Percentiles rank a stretch among this genome's conserved stretches.
Conservation (phyloP, 305 asterid species). For the Solanum hybrid region DNA sequence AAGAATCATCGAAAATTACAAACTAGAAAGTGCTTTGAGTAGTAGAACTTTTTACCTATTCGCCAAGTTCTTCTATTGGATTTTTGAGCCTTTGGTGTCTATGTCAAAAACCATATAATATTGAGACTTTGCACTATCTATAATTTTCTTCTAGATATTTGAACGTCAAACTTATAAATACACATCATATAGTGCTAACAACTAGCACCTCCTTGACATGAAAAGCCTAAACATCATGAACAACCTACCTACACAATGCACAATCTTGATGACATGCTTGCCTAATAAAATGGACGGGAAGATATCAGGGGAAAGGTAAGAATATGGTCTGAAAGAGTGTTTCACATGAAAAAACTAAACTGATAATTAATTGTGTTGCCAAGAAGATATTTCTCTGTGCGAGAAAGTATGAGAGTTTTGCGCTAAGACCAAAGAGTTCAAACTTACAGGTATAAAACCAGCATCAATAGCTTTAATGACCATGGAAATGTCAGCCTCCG, state of each 20-base stretch:
- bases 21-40: background rate
- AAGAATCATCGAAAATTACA: background rate
- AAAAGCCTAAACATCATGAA: background rate
- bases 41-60: background rate
- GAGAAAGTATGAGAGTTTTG: background rate
- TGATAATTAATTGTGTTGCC: background rate
- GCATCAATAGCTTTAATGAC: conserved; percentile 51
- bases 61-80: background rate
- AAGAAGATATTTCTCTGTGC: background rate
- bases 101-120: background rate
- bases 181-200: background rate
- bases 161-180: background rate
- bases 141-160: background rate
- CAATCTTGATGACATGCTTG: background rate
- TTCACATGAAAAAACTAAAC: background rate
- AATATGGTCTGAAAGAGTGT: background rate
- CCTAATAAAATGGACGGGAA: background rate
- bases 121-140: background rate
- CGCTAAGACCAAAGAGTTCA: background rate
- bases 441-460: conserved; percentile 88
- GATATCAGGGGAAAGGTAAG: background rate
- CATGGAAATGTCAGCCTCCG: conserved; percentile 48
- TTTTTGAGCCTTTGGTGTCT: background rate
- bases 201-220: background rate
- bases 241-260: background rate